Percentiles rank a stretch among this genome's conserved stretches.
Evolutionary conservation across 169 alveolate species (phyloP).

Genomic region (Plasmodium reichenowi): DNA sequence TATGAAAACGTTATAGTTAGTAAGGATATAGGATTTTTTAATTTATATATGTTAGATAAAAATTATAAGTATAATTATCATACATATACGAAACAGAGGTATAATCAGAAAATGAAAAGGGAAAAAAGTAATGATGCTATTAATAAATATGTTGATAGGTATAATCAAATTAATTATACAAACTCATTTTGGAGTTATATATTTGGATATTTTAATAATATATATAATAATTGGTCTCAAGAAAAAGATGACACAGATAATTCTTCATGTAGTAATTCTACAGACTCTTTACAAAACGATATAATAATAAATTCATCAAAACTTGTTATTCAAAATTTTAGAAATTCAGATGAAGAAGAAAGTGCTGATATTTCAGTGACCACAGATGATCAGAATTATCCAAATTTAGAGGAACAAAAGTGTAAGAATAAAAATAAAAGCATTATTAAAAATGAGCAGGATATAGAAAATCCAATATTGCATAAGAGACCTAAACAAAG

Average conservation of each 20-base stretch:
- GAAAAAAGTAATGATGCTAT: background rate
- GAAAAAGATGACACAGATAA: background rate
- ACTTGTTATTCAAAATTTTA: slow-evolving; percentile 20
- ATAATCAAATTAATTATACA: background rate
- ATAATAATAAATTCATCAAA: slow-evolving; percentile 16
- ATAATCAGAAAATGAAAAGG: background rate
- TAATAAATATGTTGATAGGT: too few species aligned
- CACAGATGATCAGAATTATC: background rate
- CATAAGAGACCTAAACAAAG: background rate
- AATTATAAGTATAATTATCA: slow-evolving; percentile 48
- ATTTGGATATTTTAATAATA: slow-evolving; percentile 47
- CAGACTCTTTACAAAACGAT: slow-evolving; percentile 6
- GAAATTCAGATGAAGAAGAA: slow-evolving; percentile 3
- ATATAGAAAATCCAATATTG: background rate
- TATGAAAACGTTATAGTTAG: slow-evolving; percentile 45
- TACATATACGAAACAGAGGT: background rate
- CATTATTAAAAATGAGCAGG: background rate
- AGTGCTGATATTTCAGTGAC: background rate
- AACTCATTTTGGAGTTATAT: slow-evolving; percentile 39
- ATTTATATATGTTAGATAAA: slow-evolving; percentile 7
- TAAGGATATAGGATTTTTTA: slow-evolving; percentile 41
- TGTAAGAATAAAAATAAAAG: background rate
- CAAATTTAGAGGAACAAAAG: background rate
- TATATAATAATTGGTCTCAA: slow-evolving; percentile 34
- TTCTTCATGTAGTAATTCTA: background rate